phyloP scores from a whole-genome alignment of 2,329 filamentous ascomycete species.

The Akanthomyces uredinophilus region DNA sequence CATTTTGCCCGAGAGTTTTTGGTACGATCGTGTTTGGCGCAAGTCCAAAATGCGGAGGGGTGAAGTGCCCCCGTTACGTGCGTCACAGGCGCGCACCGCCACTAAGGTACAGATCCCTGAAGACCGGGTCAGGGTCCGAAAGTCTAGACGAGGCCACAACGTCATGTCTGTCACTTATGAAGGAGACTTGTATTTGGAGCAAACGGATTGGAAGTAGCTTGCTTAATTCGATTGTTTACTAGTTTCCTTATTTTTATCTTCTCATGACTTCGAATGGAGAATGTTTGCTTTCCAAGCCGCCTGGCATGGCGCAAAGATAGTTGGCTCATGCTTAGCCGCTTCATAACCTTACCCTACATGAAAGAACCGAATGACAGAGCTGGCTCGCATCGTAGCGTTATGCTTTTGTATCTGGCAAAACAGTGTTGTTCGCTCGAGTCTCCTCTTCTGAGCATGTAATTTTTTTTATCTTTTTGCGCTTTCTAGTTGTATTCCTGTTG shows the following conservation, averaged over 20 bases:
- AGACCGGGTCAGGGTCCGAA: slow-evolving; percentile 1
- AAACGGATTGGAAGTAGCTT: too few species aligned
- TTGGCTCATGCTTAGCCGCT: neutral
- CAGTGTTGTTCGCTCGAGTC: too few species aligned
- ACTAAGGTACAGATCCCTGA: neutral
- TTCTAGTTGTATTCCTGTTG: too few species aligned
- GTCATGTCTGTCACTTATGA: neutral
- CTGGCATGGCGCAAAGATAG: neutral
- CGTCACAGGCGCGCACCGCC: slow-evolving; percentile 6
- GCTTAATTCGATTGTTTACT: neutral
- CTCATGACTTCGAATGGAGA: neutral
- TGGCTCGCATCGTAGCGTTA: too few species aligned
- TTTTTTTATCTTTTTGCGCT: too few species aligned
- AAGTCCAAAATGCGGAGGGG: neutral
- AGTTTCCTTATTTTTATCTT: neutral
- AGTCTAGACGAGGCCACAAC: neutral
- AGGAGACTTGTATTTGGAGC: too few species aligned
- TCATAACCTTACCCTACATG: too few species aligned
- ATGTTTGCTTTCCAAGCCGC: neutral
- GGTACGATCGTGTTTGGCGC: neutral
- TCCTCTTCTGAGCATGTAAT: too few species aligned
- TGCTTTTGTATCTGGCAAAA: too few species aligned
- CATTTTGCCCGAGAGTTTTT: slow-evolving; percentile 5
- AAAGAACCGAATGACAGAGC: too few species aligned
- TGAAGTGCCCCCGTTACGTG: neutral